These are phyloP conservation scores for Ophiostoma sp. DNA, from an alignment of 2,329 filamentous ascomycete genomes.

Conservation along the genomic window DNA sequence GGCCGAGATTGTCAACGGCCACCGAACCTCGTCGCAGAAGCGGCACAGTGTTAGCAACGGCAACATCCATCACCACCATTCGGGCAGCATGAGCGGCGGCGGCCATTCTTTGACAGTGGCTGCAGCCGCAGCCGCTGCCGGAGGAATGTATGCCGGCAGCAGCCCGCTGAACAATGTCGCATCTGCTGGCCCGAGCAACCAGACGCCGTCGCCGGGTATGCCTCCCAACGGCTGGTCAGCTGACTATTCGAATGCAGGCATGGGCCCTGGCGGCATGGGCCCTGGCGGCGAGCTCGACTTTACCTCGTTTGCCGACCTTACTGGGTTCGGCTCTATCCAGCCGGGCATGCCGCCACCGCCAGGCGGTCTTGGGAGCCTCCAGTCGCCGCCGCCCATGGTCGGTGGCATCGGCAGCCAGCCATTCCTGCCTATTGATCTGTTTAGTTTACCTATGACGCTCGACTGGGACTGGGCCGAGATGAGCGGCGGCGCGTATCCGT, in stretches of 20 bases:
- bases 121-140: neutral
- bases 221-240: slow-evolving; percentile 41
- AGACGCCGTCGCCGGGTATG: slow-evolving; percentile 41
- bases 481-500: slow-evolving; percentile 59
- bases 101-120: neutral
- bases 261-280: neutral
- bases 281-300: slow-evolving; percentile 24
- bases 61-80: neutral
- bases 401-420: slow-evolving; percentile 64
- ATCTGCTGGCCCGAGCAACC: neutral
- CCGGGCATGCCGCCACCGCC: slow-evolving; percentile 23
- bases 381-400: slow-evolving; percentile 33
- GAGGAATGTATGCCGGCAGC: slow-evolving; percentile 12
- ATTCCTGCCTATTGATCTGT: slow-evolving; percentile 86
- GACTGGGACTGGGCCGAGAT: slow-evolving; percentile 79
- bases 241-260: slow-evolving; percentile 13
- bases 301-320: slow-evolving; percentile 42
- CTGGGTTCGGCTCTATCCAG: slow-evolving; percentile 38
- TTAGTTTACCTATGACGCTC: slow-evolving; percentile 91
- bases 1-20: slow-evolving; percentile 27
- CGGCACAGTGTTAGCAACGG: slow-evolving; percentile 7
- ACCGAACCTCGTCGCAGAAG: slow-evolving; percentile 18
- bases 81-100: slow-evolving; percentile 1
- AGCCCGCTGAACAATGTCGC: slow-evolving; percentile 12
- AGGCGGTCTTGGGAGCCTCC: slow-evolving; percentile 27